phyloP scores from a whole-genome alignment of 352 stramenopile genomes.

The Thalassiosira mediterranea region DNA sequence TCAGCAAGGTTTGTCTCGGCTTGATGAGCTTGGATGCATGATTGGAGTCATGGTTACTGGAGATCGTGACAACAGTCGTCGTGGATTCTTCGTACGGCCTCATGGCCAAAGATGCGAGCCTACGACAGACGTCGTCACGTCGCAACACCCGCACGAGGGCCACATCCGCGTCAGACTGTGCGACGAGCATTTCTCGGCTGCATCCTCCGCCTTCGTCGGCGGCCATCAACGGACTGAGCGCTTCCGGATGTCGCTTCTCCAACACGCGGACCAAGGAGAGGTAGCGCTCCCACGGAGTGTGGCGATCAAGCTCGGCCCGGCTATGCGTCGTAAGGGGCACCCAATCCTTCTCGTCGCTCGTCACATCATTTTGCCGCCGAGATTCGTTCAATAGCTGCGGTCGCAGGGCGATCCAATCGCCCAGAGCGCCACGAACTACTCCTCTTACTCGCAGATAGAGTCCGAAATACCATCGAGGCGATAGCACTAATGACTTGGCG shows the following conservation, averaged over 20 bases:
- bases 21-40: background rate
- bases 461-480: too few species aligned
- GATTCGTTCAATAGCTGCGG: too few species aligned
- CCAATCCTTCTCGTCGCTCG: slow-evolving; percentile 14
- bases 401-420: background rate
- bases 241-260: slow-evolving; percentile 39
- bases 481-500: slow-evolving; percentile 22
- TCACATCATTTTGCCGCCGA: too few species aligned
- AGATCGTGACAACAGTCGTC: background rate
- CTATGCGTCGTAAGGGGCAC: slow-evolving; percentile 53
- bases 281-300: slow-evolving; percentile 45
- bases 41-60: background rate
- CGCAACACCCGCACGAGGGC: slow-evolving; percentile 38
- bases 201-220: background rate
- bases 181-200: too few species aligned
- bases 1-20: too few species aligned
- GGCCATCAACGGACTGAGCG: background rate
- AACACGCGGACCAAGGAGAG: slow-evolving; percentile 34
- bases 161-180: slow-evolving; percentile 18
- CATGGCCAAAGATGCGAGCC: slow-evolving; percentile 54
- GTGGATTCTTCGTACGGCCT: slow-evolving; percentile 38
- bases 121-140: slow-evolving; percentile 32
- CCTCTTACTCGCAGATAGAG: slow-evolving; percentile 4
- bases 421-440: background rate
- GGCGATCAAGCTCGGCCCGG: slow-evolving; percentile 32